A percentile compares a stretch with the other conserved stretches of the same genome.
Evolutionary conservation across 192 early-diverging fungal genomes (phyloP).

Genomic region (Powellomyces hirtus): DNA sequence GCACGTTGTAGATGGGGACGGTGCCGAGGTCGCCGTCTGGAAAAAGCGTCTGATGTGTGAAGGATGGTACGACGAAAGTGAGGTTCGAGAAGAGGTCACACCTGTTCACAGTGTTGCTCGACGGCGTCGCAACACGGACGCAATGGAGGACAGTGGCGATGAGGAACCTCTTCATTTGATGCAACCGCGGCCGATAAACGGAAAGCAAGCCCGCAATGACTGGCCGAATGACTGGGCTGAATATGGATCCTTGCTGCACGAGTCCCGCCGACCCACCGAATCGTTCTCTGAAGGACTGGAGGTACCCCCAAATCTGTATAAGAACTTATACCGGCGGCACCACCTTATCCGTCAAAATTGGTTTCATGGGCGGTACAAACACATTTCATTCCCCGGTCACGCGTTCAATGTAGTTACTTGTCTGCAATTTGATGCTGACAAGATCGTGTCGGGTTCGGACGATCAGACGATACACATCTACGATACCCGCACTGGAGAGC

Average conservation of each 20-base stretch:
- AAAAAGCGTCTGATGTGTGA: slow-evolving; percentile 41
- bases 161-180: neutral
- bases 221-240: slow-evolving; percentile 20
- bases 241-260: neutral
- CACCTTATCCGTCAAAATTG: slow-evolving; percentile 83
- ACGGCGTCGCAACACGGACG: slow-evolving; percentile 25
- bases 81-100: slow-evolving; percentile 33
- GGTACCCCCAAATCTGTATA: slow-evolving; percentile 61
- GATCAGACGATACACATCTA: slow-evolving; percentile 93
- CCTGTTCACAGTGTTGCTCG: slow-evolving; percentile 5
- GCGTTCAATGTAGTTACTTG: slow-evolving; percentile 87
- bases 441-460: slow-evolving; percentile 92
- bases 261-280: neutral
- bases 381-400: slow-evolving; percentile 81
- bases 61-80: slow-evolving; percentile 41
- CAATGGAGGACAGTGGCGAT: slow-evolving; percentile 31
- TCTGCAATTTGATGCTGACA: slow-evolving; percentile 93
- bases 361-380: slow-evolving; percentile 69
- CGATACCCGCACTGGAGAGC: slow-evolving; percentile 77
- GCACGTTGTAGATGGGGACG: slow-evolving; percentile 70
- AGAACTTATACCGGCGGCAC: slow-evolving; percentile 75
- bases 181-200: slow-evolving; percentile 2
- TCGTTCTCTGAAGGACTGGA: slow-evolving; percentile 23
- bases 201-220: slow-evolving; percentile 5
- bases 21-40: slow-evolving; percentile 54